Evolutionary conservation across 805 yeast genomes (phyloP).

Genomic region (Saccharomycopsis olivae): DNA sequence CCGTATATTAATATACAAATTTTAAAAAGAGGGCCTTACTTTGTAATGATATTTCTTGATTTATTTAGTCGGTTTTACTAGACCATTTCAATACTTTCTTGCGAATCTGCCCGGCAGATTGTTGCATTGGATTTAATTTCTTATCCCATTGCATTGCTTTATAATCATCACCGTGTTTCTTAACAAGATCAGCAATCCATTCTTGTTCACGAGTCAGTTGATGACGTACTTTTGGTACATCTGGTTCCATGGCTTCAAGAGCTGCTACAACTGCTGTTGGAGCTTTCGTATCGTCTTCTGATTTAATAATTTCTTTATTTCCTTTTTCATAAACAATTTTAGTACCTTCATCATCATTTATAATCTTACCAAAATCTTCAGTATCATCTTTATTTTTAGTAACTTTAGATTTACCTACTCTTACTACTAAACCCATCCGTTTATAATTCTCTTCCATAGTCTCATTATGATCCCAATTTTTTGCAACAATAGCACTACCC

Average conservation of each 20-base stretch:
- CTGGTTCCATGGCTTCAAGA: slow-evolving; percentile 45
- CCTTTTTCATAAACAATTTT: slow-evolving; percentile 46
- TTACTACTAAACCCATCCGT: slow-evolving; percentile 62
- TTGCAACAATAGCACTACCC: slow-evolving; percentile 75
- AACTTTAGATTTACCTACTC: slow-evolving; percentile 24
- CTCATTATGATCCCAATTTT: slow-evolving; percentile 76
- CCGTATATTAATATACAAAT: too few relatives aligned
- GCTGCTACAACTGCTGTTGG: slow-evolving; percentile 52
- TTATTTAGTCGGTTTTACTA: too few relatives aligned
- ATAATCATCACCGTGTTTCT: slow-evolving; percentile 81
- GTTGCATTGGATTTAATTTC: slow-evolving; percentile 74
- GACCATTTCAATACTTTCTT: slow-evolving; percentile 66
- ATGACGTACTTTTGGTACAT: slow-evolving; percentile 36
- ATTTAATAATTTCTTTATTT: slow-evolving; percentile 30
- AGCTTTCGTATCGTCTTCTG: slow-evolving; percentile 22
- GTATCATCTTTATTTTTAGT: slow-evolving; percentile 19
- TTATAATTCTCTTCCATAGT: slow-evolving; percentile 84
- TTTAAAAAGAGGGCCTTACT: too few relatives aligned
- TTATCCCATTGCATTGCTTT: slow-evolving; percentile 88
- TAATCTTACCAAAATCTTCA: slow-evolving; percentile 45
- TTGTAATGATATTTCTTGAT: too few relatives aligned
- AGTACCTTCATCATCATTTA: slow-evolving; percentile 56
- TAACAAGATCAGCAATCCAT: slow-evolving; percentile 56
- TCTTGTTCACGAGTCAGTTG: slow-evolving; percentile 65
- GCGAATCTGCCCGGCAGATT: slow-evolving; percentile 73